Percentiles rank a stretch among this genome's conserved stretches.
phyloP scores from a whole-genome alignment of 495 filamentous ascomycete genomes.

The Pseudomonodictys pantanalensis region DNA sequence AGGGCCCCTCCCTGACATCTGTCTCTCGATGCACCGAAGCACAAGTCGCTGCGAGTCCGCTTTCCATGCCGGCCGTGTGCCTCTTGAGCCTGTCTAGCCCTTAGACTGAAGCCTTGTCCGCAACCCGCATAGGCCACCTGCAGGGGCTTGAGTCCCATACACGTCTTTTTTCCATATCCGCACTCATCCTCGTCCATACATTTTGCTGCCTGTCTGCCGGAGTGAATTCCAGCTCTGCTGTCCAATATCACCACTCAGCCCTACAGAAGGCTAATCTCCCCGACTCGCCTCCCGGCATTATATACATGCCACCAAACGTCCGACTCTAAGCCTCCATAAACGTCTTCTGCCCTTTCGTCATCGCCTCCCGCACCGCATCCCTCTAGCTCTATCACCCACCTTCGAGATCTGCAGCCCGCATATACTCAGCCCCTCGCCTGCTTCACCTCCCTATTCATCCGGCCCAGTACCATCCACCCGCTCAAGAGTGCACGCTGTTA shows the following conservation, averaged over 20 bases:
- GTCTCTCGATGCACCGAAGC: constrained; percentile 24
- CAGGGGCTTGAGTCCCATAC: constrained; percentile 26
- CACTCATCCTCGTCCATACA: constrained; percentile 20
- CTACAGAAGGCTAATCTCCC: constrained; percentile 28
- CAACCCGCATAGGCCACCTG: constrained; percentile 29
- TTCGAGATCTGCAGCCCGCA: constrained; percentile 31
- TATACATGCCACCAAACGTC: constrained; percentile 33
- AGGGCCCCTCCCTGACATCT: constrained; percentile 17
- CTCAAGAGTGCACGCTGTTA: background rate
- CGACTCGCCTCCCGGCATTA: constrained; percentile 8
- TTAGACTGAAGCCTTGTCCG: constrained; percentile 32
- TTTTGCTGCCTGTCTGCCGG: constrained; percentile 9
- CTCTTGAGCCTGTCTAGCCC: constrained; percentile 6
- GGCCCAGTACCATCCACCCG: background rate
- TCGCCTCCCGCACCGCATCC: constrained; percentile 11
- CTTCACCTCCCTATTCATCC: constrained; percentile 6
- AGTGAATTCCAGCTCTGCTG: background rate
- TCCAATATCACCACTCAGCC: constrained; percentile 29
- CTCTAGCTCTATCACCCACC: constrained; percentile 23
- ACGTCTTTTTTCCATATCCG: constrained; percentile 20
- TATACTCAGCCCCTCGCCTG: constrained; percentile 28
- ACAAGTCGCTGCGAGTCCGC: constrained; percentile 25
- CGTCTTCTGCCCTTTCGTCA: constrained; percentile 26
- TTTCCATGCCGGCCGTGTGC: constrained; percentile 15
- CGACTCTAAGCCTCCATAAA: constrained; percentile 14